Evolutionary conservation across 1,284 basidiomycete species (phyloP).

Genomic region (Volvariella volvacea): DNA sequence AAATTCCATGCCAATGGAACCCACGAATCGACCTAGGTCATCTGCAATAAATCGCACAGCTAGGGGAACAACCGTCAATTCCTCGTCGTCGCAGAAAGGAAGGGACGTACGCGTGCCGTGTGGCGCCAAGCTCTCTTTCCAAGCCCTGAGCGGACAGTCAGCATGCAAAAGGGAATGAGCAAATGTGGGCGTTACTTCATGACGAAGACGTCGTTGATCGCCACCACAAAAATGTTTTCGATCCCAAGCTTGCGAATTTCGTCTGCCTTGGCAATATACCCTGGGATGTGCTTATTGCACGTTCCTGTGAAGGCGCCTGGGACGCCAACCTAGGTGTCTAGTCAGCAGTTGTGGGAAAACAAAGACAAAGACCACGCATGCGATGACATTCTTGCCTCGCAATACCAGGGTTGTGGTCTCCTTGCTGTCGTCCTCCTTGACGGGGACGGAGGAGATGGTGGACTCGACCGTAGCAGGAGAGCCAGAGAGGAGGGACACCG

Average conservation of each 20-base stretch:
- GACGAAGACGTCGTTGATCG: constrained; percentile 69
- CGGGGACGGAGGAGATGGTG: constrained; percentile 33
- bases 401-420: constrained; percentile 44
- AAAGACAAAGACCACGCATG: constrained; percentile 27
- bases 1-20: constrained; percentile 55
- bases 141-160: constrained; percentile 44
- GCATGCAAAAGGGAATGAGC: background rate
- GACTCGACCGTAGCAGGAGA: constrained; percentile 45
- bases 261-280: constrained; percentile 54
- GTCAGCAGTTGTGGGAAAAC: background rate
- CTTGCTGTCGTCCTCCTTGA: constrained; percentile 55
- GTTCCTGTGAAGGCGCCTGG: constrained; percentile 60
- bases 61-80: background rate
- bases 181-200: constrained; percentile 37
- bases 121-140: constrained; percentile 61
- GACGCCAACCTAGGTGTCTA: constrained; percentile 43
- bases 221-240: constrained; percentile 58
- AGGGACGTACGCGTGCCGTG: constrained; percentile 40
- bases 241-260: constrained; percentile 68
- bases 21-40: constrained; percentile 52
- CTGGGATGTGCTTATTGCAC: constrained; percentile 50
- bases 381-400: constrained; percentile 66
- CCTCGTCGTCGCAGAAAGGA: background rate
- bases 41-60: constrained; percentile 64
- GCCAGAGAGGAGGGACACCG: constrained; percentile 39